Conservation (phyloP, 2,329 filamentous ascomycete genomes). For the Aspergillus aculeatus region DNA sequence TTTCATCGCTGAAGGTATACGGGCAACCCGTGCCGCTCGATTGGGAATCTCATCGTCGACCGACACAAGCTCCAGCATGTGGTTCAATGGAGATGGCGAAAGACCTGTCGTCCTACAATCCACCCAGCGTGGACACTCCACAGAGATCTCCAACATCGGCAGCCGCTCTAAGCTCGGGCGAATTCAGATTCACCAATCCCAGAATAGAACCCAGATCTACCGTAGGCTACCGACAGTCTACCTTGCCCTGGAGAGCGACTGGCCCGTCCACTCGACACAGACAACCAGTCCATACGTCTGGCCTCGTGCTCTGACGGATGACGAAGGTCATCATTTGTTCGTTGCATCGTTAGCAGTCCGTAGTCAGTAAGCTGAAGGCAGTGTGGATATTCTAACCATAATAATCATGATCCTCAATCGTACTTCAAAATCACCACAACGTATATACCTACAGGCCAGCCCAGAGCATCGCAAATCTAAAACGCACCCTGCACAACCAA, state of each 20-base stretch:
- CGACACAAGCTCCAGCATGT: neutral
- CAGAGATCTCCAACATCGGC: neutral
- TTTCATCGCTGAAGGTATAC: slow-evolving; percentile 13
- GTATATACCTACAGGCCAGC: neutral
- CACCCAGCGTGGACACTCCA: neutral
- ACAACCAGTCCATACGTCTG: too few relatives aligned
- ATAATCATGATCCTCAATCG: too few relatives aligned
- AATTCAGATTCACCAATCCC: neutral
- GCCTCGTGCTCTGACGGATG: too few relatives aligned
- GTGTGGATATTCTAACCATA: too few relatives aligned
- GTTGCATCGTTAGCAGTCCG: too few relatives aligned
- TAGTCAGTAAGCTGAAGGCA: too few relatives aligned
- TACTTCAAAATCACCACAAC: neutral
- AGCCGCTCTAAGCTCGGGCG: neutral
- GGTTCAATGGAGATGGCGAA: neutral
- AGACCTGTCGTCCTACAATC: neutral
- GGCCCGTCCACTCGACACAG: neutral
- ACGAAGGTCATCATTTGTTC: too few relatives aligned
- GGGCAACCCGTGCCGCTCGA: slow-evolving; percentile 16
- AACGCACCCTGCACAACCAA: slow-evolving; percentile 19
- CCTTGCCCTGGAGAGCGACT: neutral
- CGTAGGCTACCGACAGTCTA: neutral
- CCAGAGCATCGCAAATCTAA: neutral
- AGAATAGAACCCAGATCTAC: neutral
- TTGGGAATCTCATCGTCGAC: neutral